These are phyloP conservation scores for Triticum timopheevii DNA, from an alignment of 176 grass and related monocot species.

Conservation along the genomic window DNA sequence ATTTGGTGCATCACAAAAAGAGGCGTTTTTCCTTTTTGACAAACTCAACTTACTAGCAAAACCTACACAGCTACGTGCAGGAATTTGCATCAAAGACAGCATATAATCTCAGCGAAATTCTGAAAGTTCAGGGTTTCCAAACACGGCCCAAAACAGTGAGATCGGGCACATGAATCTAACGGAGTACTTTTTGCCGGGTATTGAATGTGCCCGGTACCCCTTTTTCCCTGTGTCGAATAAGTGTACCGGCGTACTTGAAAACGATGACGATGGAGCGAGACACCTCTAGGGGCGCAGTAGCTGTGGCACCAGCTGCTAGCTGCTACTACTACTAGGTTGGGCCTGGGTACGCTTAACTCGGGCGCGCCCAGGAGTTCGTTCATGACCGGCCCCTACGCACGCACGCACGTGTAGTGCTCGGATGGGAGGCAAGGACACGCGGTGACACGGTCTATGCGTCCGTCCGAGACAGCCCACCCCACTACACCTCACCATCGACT, in stretches of 20 bases:
- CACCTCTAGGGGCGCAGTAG: slow-evolving; percentile 11
- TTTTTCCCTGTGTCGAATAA: not conserved
- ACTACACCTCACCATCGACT: not conserved
- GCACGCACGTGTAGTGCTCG: slow-evolving; percentile 33
- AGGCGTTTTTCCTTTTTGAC: no score
- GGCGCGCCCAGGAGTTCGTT: not conserved
- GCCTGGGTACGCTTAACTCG: slow-evolving; percentile 2
- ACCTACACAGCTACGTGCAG: not conserved
- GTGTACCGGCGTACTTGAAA: not conserved
- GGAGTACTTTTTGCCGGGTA: slow-evolving; percentile 6
- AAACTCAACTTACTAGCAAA: no score
- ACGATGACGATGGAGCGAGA: not conserved
- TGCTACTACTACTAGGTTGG: not conserved
- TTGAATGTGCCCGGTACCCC: not conserved
- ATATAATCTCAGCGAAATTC: not conserved
- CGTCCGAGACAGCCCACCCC: slow-evolving; percentile 4
- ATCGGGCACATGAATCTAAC: not conserved
- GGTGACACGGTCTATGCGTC: not conserved
- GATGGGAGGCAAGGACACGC: slow-evolving; percentile 2
- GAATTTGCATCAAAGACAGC: no score
- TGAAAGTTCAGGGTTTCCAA: not conserved
- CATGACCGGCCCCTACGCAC: not conserved
- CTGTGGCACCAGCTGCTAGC: not conserved
- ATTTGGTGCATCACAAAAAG: no score
- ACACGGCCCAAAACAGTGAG: not conserved